A percentile compares a stretch with the other conserved stretches of the same genome.
Conservation (phyloP, 2,329 filamentous ascomycete genomes). For the Penicillium olsonii region DNA sequence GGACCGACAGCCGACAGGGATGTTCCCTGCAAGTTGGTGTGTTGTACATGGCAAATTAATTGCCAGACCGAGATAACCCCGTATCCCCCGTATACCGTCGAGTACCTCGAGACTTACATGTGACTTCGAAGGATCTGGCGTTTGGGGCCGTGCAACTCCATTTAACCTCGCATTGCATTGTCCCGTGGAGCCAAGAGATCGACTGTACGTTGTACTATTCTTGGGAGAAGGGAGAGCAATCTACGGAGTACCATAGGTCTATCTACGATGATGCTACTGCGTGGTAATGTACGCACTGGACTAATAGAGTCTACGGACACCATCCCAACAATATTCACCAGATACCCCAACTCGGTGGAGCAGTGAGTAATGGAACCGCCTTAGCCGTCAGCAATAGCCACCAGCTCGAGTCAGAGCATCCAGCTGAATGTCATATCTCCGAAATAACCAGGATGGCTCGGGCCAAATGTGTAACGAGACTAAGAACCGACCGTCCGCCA, state of each 20-base stretch:
- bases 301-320: no score
- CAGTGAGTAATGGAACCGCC: slow-evolving; percentile 1
- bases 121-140: slow-evolving; percentile 18
- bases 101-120: not conserved
- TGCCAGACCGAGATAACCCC: slow-evolving; percentile 1
- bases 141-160: slow-evolving; percentile 24
- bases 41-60: slow-evolving; percentile 11
- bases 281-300: no score
- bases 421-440: slow-evolving; percentile 9
- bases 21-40: slow-evolving; percentile 12
- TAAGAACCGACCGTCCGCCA: slow-evolving; percentile 1
- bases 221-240: no score
- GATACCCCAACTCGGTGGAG: not conserved
- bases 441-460: slow-evolving; percentile 16
- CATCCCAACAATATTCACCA: not conserved
- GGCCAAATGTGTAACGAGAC: slow-evolving; percentile 26
- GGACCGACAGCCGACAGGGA: slow-evolving; percentile 6
- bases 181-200: slow-evolving; percentile 27
- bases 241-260: no score
- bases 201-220: slow-evolving; percentile 24
- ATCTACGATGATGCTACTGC: no score
- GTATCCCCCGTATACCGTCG: slow-evolving; percentile 1
- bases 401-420: slow-evolving; percentile 2
- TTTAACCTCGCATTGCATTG: slow-evolving; percentile 33
- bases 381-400: slow-evolving; percentile 9